These are phyloP conservation scores for Termitomyces sp. DNA, from an alignment of 768 basidiomycete species.

Conservation along the genomic window DNA sequence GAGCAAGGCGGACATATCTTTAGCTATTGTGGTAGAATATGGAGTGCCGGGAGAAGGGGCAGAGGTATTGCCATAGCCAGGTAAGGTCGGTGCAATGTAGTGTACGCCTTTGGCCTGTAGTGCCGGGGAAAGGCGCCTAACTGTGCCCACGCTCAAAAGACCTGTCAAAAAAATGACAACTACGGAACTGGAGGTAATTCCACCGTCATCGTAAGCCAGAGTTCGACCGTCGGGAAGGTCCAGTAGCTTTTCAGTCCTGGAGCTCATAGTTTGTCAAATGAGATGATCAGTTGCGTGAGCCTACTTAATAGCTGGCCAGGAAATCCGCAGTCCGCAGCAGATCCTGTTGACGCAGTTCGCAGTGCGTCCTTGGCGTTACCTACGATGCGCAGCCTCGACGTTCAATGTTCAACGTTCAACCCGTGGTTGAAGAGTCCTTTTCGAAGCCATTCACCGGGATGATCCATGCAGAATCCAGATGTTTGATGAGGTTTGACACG, in stretches of 20 bases:
- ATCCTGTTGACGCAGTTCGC: not conserved
- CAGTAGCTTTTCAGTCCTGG: conserved; percentile 15
- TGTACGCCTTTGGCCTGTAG: conserved; percentile 27
- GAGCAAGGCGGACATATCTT: conserved; percentile 37
- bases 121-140: conserved; percentile 14
- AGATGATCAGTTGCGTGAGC: not conserved
- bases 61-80: conserved; percentile 45
- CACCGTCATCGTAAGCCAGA: conserved; percentile 36
- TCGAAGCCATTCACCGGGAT: too few relatives aligned
- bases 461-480: not conserved
- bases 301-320: not conserved
- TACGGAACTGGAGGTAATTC: conserved; percentile 29
- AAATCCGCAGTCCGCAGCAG: not conserved
- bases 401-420: too few relatives aligned
- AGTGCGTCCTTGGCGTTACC: not conserved
- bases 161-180: conserved; percentile 43
- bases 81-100: conserved; percentile 38
- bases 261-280: not conserved
- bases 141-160: conserved; percentile 32
- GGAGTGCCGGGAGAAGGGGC: conserved; percentile 24
- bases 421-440: too few relatives aligned
- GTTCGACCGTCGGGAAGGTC: conserved; percentile 26
- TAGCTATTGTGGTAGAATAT: conserved; percentile 31
- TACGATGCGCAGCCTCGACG: not conserved
- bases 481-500: too few relatives aligned